A percentile compares a stretch with the other conserved stretches of the same genome.
phyloP scores from a whole-genome alignment of 495 filamentous ascomycete species.

The Daldinia decipiens region DNA sequence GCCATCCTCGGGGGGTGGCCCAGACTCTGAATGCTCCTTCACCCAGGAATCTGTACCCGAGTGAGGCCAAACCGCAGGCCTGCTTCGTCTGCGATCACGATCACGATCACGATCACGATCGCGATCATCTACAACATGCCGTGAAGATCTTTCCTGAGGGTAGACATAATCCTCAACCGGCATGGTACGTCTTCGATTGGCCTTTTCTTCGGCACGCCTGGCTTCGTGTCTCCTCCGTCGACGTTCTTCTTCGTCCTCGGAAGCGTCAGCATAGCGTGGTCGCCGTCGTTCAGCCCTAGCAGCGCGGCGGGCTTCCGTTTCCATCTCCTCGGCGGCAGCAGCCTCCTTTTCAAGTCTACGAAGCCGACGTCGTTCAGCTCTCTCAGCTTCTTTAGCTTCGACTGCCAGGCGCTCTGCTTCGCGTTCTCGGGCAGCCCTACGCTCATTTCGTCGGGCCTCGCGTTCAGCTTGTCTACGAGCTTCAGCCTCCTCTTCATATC shows the following conservation, averaged over 20 bases:
- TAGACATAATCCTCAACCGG: slow-evolving; percentile 58
- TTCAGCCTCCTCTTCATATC: slow-evolving; percentile 59
- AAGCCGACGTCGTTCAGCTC: slow-evolving; percentile 56
- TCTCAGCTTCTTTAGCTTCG: slow-evolving; percentile 57
- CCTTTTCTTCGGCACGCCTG: slow-evolving; percentile 54
- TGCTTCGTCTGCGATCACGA: slow-evolving; percentile 46
- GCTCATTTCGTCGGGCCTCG: slow-evolving; percentile 62
- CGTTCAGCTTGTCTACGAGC: slow-evolving; percentile 60
- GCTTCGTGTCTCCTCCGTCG: slow-evolving; percentile 60
- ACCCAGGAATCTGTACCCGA: slow-evolving; percentile 68
- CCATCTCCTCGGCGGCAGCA: slow-evolving; percentile 51
- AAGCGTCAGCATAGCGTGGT: slow-evolving; percentile 41
- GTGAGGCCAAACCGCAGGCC: slow-evolving; percentile 59
- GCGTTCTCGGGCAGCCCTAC: slow-evolving; percentile 57
- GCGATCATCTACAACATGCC: slow-evolving; percentile 43
- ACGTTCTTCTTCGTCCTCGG: slow-evolving; percentile 62
- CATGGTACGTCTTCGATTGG: slow-evolving; percentile 50
- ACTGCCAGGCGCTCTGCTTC: slow-evolving; percentile 55
- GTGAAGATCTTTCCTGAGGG: slow-evolving; percentile 53
- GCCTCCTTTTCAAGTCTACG: slow-evolving; percentile 53
- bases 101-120: background rate
- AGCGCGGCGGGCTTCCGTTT: slow-evolving; percentile 59
- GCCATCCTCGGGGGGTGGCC: slow-evolving; percentile 58
- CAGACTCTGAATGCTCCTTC: slow-evolving; percentile 67
- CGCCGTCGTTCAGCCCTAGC: slow-evolving; percentile 53